These are phyloP conservation scores for Onygenales sp. DNA, from an alignment of 2,329 filamentous ascomycete genomes.

Conservation along the genomic window DNA sequence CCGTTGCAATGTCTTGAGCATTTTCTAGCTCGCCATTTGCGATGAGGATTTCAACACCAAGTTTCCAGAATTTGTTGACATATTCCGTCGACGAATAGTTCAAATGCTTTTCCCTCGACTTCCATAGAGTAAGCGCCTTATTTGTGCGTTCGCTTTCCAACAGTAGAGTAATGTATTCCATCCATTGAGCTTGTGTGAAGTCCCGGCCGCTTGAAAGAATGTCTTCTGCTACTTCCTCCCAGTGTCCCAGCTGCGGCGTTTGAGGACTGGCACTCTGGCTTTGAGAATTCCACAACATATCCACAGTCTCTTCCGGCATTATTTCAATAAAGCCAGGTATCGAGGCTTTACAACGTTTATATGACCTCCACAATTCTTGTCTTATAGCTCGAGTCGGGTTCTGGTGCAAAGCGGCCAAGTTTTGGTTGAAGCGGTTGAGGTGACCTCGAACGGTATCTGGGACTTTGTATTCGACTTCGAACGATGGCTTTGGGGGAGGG, in stretches of 20 bases:
- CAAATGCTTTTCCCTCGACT: conserved; percentile 45
- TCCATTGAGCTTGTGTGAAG: conserved; percentile 49
- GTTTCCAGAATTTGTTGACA: conserved; percentile 33
- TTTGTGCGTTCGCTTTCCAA: conserved; percentile 53
- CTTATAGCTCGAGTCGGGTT: conserved; percentile 21
- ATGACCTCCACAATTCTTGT: conserved; percentile 40
- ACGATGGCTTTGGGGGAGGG: conserved; percentile 12
- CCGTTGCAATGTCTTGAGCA: conserved; percentile 40
- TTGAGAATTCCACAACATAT: conserved; percentile 56
- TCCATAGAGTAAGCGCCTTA: conserved; percentile 56
- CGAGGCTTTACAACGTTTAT: conserved; percentile 39
- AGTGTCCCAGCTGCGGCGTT: conserved; percentile 47
- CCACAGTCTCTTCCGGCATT: conserved; percentile 54
- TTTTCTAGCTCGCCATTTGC: conserved; percentile 36
- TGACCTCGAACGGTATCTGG: conserved; percentile 28
- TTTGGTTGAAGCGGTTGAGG: conserved; percentile 30
- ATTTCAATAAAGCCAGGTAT: conserved; percentile 40
- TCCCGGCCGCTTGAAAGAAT: conserved; percentile 50
- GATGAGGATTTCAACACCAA: conserved; percentile 43
- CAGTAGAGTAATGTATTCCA: conserved; percentile 60
- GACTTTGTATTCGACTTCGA: conserved; percentile 25
- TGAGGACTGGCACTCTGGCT: conserved; percentile 33
- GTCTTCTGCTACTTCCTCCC: conserved; percentile 55
- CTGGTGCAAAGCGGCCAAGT: conserved; percentile 21
- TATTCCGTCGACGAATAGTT: conserved; percentile 33